Conservation (phyloP, 2,329 filamentous ascomycete genomes). For the Leptographium procerum region DNA sequence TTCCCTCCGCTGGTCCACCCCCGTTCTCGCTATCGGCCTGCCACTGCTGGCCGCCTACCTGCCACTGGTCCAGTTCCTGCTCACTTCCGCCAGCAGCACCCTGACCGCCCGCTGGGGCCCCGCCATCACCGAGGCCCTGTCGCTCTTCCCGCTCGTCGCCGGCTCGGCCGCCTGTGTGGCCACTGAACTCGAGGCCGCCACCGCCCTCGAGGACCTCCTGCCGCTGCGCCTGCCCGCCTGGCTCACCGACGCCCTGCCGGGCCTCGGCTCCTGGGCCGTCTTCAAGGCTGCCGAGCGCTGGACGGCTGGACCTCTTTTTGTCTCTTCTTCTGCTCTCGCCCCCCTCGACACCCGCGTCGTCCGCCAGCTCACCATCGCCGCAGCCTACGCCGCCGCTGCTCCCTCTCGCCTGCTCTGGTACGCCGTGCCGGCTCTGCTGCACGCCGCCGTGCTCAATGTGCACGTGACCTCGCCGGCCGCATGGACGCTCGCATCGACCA, state of each 20-base stretch:
- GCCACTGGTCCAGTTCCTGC: conserved; percentile 58
- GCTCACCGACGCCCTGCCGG: conserved; percentile 51
- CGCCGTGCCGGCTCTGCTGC: conserved; percentile 60
- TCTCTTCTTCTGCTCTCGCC: conserved; percentile 35
- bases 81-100: conserved; percentile 54
- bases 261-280: conserved; percentile 53
- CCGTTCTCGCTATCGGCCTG: conserved; percentile 40
- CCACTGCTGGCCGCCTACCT: conserved; percentile 67
- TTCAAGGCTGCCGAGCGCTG: conserved; percentile 42
- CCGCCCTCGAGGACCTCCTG: conserved; percentile 30
- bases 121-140: conserved; percentile 59
- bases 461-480: conserved; percentile 49
- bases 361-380: conserved; percentile 56
- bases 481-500: conserved; percentile 49
- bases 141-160: conserved; percentile 57
- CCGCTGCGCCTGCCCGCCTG: conserved; percentile 35
- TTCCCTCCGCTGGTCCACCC: conserved; percentile 4
- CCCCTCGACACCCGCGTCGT: conserved; percentile 47
- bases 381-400: conserved; percentile 51
- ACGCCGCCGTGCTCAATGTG: conserved; percentile 60
- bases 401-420: conserved; percentile 59
- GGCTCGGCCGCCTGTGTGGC: conserved; percentile 54
- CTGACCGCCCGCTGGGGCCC: conserved; percentile 65
- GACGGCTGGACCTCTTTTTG: conserved; percentile 32
- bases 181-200: conserved; percentile 48